Evolutionary conservation across 129 eudicot species (phyloP).

Genomic region (Flaveria ramosissima): DNA sequence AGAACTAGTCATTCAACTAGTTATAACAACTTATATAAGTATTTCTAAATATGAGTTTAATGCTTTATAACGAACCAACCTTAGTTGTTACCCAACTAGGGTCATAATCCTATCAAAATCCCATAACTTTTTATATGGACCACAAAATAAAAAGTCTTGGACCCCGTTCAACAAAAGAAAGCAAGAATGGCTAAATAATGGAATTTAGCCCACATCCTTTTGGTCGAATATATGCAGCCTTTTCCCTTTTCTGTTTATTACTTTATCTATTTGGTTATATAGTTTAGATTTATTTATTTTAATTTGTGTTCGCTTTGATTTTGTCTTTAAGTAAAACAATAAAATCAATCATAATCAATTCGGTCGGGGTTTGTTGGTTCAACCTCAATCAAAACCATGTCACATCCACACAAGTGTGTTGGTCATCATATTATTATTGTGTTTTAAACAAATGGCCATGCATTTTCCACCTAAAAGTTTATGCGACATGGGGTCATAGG

Average conservation of each 20-base stretch:
- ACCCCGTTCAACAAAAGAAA: not conserved
- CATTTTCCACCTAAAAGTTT: not conserved
- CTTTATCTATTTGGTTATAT: not conserved
- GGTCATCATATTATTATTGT: not conserved
- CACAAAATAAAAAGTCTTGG: not conserved
- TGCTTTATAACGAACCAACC: not conserved
- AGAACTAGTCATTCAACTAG: too few relatives aligned
- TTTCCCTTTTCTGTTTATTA: not conserved
- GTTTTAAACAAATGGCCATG: not conserved
- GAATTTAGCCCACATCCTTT: not conserved
- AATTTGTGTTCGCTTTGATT: not conserved
- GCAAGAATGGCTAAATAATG: not conserved
- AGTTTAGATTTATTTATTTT: not conserved
- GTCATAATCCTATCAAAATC: not conserved
- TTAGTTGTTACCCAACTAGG: not conserved
- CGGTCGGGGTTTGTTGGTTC: not conserved
- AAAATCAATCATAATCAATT: not conserved
- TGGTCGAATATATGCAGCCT: slow-evolving; percentile 8
- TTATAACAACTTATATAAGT: too few relatives aligned
- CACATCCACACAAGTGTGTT: not conserved
- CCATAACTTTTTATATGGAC: not conserved
- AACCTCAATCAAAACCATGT: not conserved
- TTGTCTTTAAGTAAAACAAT: not conserved
- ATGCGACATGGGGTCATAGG: not conserved
- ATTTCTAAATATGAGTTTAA: not conserved